These are phyloP conservation scores for Thalassiosira profunda DNA, from an alignment of 108 stramenopile genomes.

Conservation along the genomic window DNA sequence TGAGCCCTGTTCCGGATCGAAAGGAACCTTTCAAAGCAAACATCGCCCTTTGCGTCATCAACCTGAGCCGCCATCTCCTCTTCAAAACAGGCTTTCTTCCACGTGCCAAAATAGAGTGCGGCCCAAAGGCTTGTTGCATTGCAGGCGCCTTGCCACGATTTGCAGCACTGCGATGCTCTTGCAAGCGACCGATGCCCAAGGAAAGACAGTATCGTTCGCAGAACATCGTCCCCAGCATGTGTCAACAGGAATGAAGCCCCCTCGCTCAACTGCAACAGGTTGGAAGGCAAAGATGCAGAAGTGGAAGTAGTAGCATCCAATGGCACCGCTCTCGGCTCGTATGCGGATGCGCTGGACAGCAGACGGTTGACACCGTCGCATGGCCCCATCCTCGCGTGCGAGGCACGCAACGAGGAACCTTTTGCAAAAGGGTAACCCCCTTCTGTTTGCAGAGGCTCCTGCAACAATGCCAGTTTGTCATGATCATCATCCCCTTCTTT, in stretches of 20 bases:
- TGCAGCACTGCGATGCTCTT: constrained; percentile 34
- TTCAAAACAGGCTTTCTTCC: constrained; percentile 12
- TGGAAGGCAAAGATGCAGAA: too few species aligned
- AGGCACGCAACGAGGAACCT: constrained; percentile 26
- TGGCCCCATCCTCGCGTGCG: constrained; percentile 23
- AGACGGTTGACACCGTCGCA: constrained; percentile 19
- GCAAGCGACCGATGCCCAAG: constrained; percentile 42
- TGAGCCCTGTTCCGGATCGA: not conserved
- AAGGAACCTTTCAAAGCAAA: not conserved
- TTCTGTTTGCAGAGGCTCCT: too few species aligned
- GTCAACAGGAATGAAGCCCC: too few species aligned
- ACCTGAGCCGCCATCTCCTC: constrained; percentile 10
- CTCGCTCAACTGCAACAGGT: too few species aligned
- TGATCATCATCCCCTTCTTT: constrained; percentile 13
- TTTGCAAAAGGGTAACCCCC: too few species aligned
- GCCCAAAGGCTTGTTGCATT: constrained; percentile 17
- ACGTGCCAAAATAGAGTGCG: constrained; percentile 39
- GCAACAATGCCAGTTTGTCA: not conserved
- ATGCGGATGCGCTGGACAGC: constrained; percentile 21
- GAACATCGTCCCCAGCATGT: constrained; percentile 12
- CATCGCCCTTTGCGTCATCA: not conserved
- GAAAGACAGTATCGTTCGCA: constrained; percentile 22
- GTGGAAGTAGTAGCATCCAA: too few species aligned
- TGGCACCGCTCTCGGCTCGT: not conserved
- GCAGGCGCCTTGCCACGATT: constrained; percentile 20